Conservation (phyloP, 352 stramenopile species). For the Globisporangium canariense region DNA sequence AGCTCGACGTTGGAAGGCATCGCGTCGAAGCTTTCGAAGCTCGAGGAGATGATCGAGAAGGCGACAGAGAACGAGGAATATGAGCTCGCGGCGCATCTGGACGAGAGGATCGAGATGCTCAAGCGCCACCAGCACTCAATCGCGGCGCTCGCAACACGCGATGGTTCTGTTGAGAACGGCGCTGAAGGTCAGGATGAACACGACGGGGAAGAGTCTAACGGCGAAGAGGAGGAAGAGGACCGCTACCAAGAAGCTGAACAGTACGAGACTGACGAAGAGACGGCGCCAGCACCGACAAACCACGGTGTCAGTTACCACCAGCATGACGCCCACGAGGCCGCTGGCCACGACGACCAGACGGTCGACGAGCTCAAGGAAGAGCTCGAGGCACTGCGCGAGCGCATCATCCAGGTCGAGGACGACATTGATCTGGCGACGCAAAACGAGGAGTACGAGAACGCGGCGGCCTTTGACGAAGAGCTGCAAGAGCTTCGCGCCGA, state of each 20-base stretch:
- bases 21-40: constrained; percentile 43
- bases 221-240: constrained; percentile 30
- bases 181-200: constrained; percentile 7
- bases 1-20: constrained; percentile 51
- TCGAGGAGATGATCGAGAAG: constrained; percentile 68
- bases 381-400: constrained; percentile 39
- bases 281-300: neutral
- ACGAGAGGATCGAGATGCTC: constrained; percentile 66
- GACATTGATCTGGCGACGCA: constrained; percentile 68
- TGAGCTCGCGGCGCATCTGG: constrained; percentile 67
- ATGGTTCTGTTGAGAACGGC: constrained; percentile 11
- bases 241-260: constrained; percentile 20
- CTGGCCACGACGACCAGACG: constrained; percentile 12
- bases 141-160: constrained; percentile 21
- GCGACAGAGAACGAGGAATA: constrained; percentile 83
- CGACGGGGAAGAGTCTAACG: constrained; percentile 22
- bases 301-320: neutral
- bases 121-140: constrained; percentile 51
- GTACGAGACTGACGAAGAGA: constrained; percentile 6
- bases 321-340: neutral
- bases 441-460: constrained; percentile 68
- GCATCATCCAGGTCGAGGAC: constrained; percentile 53
- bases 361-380: constrained; percentile 39
- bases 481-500: constrained; percentile 49
- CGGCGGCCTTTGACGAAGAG: constrained; percentile 59